A percentile compares a stretch with the other conserved stretches of the same genome.
Conservation (phyloP, 805 yeast species). For the Spathaspora arborariae region DNA sequence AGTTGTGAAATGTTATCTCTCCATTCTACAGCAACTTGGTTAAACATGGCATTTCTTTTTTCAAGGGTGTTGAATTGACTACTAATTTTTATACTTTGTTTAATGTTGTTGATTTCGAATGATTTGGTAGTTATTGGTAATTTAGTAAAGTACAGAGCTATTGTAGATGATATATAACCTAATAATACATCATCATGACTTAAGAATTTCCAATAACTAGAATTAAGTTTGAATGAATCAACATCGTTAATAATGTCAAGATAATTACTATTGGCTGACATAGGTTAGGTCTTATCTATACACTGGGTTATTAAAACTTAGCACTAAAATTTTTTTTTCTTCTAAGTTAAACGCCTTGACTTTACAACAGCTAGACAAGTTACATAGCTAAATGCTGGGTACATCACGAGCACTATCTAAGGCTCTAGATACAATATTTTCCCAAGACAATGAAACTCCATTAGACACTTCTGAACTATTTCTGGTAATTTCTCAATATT, state of each 20-base stretch:
- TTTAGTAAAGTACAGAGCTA: conserved; percentile 19
- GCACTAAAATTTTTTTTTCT: not conserved
- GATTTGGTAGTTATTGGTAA: conserved; percentile 6
- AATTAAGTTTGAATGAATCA: conserved; percentile 24
- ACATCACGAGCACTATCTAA: conserved; percentile 8
- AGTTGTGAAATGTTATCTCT: conserved; percentile 21
- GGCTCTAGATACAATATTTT: conserved; percentile 23
- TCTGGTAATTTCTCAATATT: conserved; percentile 14
- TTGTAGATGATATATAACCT: conserved; percentile 25
- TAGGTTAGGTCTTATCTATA: not conserved
- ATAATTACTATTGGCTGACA: not conserved
- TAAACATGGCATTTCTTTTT: conserved; percentile 38
- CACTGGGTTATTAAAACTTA: not conserved
- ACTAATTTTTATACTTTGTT: conserved; percentile 24
- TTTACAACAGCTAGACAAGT: not conserved
- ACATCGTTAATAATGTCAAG: conserved; percentile 20
- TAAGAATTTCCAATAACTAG: conserved; percentile 18
- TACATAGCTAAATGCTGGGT: conserved; percentile 16
- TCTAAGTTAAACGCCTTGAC: too few relatives aligned
- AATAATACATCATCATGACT: conserved; percentile 27
- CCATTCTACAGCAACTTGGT: conserved; percentile 40
- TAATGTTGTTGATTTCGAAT: conserved; percentile 19
- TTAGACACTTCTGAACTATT: conserved; percentile 12
- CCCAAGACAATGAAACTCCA: conserved; percentile 6
- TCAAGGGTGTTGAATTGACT: conserved; percentile 33